Conservation (phyloP, 1,284 basidiomycete genomes). For the Cryptococcus floricola region DNA sequence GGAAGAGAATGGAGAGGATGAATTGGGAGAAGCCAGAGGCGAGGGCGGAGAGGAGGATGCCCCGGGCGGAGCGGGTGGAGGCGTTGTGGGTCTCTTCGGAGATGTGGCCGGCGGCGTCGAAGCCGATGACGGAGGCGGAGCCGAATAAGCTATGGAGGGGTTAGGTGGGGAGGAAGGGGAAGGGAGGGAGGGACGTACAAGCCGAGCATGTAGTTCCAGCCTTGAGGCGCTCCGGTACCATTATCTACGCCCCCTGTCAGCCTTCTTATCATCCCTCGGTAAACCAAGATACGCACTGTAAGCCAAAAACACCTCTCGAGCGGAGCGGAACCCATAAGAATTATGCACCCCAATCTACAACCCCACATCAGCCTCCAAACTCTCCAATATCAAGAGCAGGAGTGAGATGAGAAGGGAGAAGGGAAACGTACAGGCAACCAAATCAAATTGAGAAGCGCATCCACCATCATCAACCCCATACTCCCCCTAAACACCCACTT, state of each 20-base stretch:
- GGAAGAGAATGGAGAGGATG: slow-evolving; percentile 68
- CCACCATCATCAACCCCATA: slow-evolving; percentile 67
- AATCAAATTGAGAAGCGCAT: slow-evolving; percentile 76
- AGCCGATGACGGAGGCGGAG: slow-evolving; percentile 75
- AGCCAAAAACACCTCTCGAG: slow-evolving; percentile 63
- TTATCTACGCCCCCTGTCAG: slow-evolving; percentile 57
- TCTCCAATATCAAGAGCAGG: too few species aligned
- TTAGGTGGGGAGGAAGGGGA: too few species aligned
- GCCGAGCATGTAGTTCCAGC: slow-evolving; percentile 80
- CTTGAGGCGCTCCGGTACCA: slow-evolving; percentile 73
- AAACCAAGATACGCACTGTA: slow-evolving; percentile 53
- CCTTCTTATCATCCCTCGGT: slow-evolving; percentile 9
- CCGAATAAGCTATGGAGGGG: slow-evolving; percentile 60
- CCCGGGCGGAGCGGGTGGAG: slow-evolving; percentile 70
- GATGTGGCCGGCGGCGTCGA: slow-evolving; percentile 81
- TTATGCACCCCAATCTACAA: slow-evolving; percentile 32
- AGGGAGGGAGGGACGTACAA: slow-evolving; percentile 27
- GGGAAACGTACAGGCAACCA: slow-evolving; percentile 62
- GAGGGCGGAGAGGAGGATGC: slow-evolving; percentile 68
- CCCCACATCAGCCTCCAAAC: slow-evolving; percentile 62
- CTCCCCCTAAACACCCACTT: slow-evolving; percentile 70
- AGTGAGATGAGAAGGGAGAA: too few species aligned
- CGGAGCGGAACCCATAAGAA: slow-evolving; percentile 2
- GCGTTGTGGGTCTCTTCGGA: slow-evolving; percentile 87
- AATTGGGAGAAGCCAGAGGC: slow-evolving; percentile 72